phyloP scores from a whole-genome alignment of 2,329 filamentous ascomycete species.

The Reticulascus tulasneorum region DNA sequence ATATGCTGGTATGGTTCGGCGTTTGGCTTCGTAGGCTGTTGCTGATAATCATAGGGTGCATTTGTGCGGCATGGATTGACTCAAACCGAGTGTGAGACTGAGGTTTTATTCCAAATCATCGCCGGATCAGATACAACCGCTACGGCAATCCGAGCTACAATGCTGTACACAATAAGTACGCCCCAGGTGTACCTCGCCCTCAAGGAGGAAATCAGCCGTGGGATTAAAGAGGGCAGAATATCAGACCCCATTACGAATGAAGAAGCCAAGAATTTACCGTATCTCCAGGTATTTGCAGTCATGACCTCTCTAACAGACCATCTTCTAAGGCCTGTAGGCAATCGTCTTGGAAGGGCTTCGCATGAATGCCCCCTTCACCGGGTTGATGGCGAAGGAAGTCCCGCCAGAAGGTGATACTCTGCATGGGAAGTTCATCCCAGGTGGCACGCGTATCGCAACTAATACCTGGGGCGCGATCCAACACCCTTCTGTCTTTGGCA shows the following conservation, averaged over 20 bases:
- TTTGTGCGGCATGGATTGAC: constrained; percentile 40
- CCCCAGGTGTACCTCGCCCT: constrained; percentile 40
- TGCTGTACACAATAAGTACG: constrained; percentile 44
- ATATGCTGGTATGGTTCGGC: constrained; percentile 25
- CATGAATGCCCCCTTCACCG: constrained; percentile 30
- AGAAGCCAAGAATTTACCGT: constrained; percentile 26
- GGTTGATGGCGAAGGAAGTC: constrained; percentile 20
- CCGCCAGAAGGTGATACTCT: constrained; percentile 23
- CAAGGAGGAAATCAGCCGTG: constrained; percentile 39
- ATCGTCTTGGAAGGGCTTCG: constrained; percentile 37
- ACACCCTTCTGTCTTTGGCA: constrained; percentile 30
- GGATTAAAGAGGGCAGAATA: constrained; percentile 22
- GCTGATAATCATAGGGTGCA: constrained; percentile 4
- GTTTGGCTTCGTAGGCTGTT: rapidly evolving
- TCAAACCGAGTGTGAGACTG: constrained; percentile 23
- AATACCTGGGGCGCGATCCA: constrained; percentile 35
- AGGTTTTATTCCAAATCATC: constrained; percentile 21
- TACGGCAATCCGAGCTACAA: constrained; percentile 41
- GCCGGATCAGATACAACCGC: constrained; percentile 48
- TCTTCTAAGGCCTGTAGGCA: constrained; percentile 33
- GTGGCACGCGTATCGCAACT: constrained; percentile 25
- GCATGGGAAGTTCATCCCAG: constrained; percentile 22
- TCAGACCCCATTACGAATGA: constrained; percentile 24
- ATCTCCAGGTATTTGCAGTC: constrained; percentile 37
- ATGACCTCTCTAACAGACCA: constrained; percentile 22